Base-by-base conservation (phyloP, 768 basidiomycete genomes). In the Daedalea quercina region DNA sequence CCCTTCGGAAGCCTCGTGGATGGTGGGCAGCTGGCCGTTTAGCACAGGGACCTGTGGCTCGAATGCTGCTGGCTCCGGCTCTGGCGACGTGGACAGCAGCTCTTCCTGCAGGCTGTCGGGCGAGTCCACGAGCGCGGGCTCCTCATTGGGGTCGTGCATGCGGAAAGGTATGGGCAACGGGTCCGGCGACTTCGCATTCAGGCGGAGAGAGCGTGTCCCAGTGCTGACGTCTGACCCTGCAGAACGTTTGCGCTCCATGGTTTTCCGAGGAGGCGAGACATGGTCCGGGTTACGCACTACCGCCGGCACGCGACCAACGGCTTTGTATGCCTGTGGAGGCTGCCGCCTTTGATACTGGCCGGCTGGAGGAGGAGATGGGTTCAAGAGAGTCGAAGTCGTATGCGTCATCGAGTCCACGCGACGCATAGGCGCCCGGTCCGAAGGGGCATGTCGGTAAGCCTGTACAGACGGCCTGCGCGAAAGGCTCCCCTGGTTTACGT, bases 141-240 rank as follows among this genome's bases (percentile, higher is more conserved):
- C 45, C 15, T 43, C 19, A 6, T 53, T 34, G 25, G 45, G 50
- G 25, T 51, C 58, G 31, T 60, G 62, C 12, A 64, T 56, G 20
- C 76, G 74, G 53, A 72, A 76, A 7, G 76, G 76, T 26, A 75
- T 67, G n/a, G 76, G 75, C 47, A 77, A 52, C 28, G 75, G 75
- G 35, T 70, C 75, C 23, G 71, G 71, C 13, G 75, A 76, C 47
- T 63, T 44, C 19, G 68, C 68, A n/a, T 69, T 61, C 24, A 26
- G 59, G 51, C 57, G 56, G 52, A 28, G 9, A 31, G 52, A 62
- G 51, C 60, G 64, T 15, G 48, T 64, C 59, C 40, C 50, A 41
- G 56, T 54, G 22, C 54, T 12, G 35, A 33, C 53, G 25, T 24
- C 37, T 20, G 40, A 47, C 24, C 25, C 31, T 20, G 33, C 33